Conservation (phyloP, 768 basidiomycete genomes). For the Boletus pseudopeckii region DNA sequence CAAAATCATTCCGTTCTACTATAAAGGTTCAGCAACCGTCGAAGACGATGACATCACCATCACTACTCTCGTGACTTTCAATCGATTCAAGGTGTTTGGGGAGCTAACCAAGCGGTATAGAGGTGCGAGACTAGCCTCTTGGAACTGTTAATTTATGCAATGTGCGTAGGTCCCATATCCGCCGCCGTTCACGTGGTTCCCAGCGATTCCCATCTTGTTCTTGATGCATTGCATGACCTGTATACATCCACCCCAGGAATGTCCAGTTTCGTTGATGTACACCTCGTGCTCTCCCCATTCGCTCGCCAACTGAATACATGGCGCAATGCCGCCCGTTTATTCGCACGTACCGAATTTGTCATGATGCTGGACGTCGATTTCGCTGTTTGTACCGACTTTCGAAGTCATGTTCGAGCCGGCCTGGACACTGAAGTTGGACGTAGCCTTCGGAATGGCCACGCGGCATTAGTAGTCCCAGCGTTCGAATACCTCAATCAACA, state of each 20-base stretch:
- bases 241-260: constrained; percentile 67
- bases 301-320: constrained; percentile 88
- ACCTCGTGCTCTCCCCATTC: constrained; percentile 78
- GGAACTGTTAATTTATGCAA: neutral
- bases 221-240: constrained; percentile 62
- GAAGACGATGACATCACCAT: constrained; percentile 73
- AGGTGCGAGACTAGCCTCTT: constrained; percentile 42
- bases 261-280: constrained; percentile 73
- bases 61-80: constrained; percentile 79
- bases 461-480: constrained; percentile 79
- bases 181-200: constrained; percentile 72
- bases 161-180: constrained; percentile 70
- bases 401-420: constrained; percentile 49
- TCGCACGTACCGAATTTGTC: constrained; percentile 78
- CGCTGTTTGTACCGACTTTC: constrained; percentile 78
- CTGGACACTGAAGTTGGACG: constrained; percentile 29
- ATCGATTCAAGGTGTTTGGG: constrained; percentile 69
- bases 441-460: constrained; percentile 53
- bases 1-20: constrained; percentile 79
- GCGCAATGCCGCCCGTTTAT: constrained; percentile 82
- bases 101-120: constrained; percentile 73
- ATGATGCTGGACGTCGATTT: constrained; percentile 95
- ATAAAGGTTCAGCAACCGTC: constrained; percentile 56
- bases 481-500: constrained; percentile 72
- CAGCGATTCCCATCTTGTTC: constrained; percentile 40